Evolutionary conservation across 192 early-diverging fungal genomes (phyloP).

Genomic region (Rhizoclosmatium sp.): DNA sequence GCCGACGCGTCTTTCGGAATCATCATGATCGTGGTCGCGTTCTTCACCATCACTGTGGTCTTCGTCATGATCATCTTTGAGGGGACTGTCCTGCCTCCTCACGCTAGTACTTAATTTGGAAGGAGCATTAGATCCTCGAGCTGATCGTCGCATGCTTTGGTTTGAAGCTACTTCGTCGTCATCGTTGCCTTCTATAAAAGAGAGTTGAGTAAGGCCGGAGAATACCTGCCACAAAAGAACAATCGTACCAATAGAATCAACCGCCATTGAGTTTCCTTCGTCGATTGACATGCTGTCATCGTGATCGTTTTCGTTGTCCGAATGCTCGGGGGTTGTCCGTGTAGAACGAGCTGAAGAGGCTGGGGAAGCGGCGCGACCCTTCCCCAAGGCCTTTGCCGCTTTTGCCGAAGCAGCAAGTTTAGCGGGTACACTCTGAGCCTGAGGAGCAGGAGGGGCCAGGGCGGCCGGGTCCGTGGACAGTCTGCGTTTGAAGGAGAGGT

Average conservation of each 20-base stretch:
- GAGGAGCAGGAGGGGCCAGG: too few relatives aligned
- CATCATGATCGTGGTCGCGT: neutral
- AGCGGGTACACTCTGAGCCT: too few relatives aligned
- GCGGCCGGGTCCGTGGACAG: too few relatives aligned
- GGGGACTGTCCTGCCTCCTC: neutral
- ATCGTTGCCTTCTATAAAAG: slow-evolving; percentile 6
- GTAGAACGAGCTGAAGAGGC: neutral
- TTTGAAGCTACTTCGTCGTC: slow-evolving; percentile 40
- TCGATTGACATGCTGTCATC: slow-evolving; percentile 10
- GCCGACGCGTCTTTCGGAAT: neutral
- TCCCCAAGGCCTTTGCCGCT: neutral
- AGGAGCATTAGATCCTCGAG: neutral
- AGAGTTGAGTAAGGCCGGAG: slow-evolving; percentile 3
- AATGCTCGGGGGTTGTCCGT: neutral
- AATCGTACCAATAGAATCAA: neutral
- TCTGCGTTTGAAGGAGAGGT: too few relatives aligned
- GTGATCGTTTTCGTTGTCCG: neutral
- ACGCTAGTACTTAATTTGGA: neutral
- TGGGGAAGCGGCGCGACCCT: neutral
- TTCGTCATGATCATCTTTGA: neutral
- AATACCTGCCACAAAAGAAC: neutral
- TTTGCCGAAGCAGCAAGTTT: too few relatives aligned
- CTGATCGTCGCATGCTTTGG: neutral
- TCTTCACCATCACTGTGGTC: too few relatives aligned
- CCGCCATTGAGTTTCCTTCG: neutral